phyloP scores from a whole-genome alignment of 331 rosid genomes.

The Pyrus hybrid region DNA sequence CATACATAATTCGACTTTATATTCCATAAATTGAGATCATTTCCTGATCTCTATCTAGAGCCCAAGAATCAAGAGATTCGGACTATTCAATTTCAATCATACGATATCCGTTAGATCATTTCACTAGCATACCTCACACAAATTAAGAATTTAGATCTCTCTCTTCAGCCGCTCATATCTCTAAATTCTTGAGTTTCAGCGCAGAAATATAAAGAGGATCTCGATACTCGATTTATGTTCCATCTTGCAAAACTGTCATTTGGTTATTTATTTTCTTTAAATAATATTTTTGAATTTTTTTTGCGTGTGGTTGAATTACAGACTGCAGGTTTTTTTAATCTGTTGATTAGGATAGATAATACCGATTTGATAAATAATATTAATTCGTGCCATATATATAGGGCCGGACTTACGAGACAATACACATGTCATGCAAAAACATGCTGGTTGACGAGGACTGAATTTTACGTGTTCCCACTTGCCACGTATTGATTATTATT shows the following conservation, averaged over 20 bases:
- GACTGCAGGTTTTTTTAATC: neutral
- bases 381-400: neutral
- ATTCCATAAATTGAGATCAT: too few relatives aligned
- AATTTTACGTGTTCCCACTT: neutral
- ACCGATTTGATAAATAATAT: too few relatives aligned
- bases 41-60: fast-evolving
- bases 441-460: neutral
- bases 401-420: neutral
- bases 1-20: neutral
- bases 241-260: neutral
- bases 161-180: fast-evolving
- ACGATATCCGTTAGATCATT: fast-evolving
- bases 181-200: fast-evolving
- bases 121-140: too few relatives aligned
- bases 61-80: too few relatives aligned
- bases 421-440: neutral
- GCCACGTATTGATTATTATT: too few relatives aligned
- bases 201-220: fast-evolving
- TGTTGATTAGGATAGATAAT: neutral
- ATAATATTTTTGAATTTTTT: too few relatives aligned
- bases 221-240: too few relatives aligned
- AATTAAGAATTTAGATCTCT: too few relatives aligned
- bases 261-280: neutral
- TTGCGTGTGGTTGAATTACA: neutral
- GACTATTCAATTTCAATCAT: too few relatives aligned